A percentile compares a stretch with the other conserved stretches of the same genome.
Conservation (phyloP, 441 rosid species). For the Gossypium trilobum region DNA sequence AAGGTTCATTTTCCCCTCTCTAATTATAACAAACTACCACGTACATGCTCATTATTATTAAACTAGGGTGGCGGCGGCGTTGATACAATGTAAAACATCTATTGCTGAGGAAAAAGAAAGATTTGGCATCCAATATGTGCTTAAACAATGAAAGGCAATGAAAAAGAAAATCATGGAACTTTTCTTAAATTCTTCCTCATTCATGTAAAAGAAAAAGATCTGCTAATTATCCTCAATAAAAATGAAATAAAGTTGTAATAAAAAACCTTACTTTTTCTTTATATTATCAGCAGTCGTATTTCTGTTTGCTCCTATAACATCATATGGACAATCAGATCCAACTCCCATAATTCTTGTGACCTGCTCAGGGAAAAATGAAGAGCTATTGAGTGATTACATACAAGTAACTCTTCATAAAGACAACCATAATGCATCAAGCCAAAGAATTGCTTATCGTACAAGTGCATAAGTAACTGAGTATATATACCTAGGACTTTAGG, state of each 20-base stretch:
- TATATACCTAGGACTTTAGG: not conserved
- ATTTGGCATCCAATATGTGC: not conserved
- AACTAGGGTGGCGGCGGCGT: not conserved
- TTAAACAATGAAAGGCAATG: not conserved
- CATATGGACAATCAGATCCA: slow-evolving; percentile 63
- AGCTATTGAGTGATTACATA: slow-evolving; percentile 7
- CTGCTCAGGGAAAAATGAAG: slow-evolving; percentile 28
- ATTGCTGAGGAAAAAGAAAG: not conserved
- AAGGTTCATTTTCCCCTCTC: not conserved
- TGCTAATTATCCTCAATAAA: not conserved
- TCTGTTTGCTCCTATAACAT: slow-evolving; percentile 64
- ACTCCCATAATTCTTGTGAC: slow-evolving; percentile 78
- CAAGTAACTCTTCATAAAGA: not conserved
- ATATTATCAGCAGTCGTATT: slow-evolving; percentile 63
- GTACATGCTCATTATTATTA: not conserved
- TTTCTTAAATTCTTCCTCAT: not conserved
- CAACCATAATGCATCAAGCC: not conserved
- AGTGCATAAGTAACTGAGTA: not conserved
- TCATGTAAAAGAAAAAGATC: not conserved
- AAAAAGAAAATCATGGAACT: not conserved
- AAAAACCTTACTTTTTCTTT: slow-evolving; percentile 62
- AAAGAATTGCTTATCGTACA: not conserved
- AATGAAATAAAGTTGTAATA: not conserved
- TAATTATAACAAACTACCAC: not conserved
- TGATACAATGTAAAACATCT: not conserved